Evolutionary conservation across 176 grass and related monocot species (phyloP).

Genomic region (Chloris gayana): DNA sequence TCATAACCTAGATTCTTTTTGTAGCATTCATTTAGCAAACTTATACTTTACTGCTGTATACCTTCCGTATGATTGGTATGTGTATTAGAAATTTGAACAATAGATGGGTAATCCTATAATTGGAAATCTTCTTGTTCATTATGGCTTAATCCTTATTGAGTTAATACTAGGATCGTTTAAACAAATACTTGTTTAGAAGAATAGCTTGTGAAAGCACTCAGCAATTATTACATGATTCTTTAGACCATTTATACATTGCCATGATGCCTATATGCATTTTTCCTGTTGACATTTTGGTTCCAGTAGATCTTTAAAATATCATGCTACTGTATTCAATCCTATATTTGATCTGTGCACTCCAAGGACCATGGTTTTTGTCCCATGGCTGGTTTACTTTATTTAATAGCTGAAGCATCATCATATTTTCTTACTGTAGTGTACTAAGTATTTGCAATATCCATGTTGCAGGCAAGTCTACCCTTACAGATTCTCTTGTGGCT

Average conservation of each 20-base stretch:
- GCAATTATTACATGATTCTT: background rate
- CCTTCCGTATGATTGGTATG: background rate
- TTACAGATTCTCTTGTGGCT: constrained; percentile 82
- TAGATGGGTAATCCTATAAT: background rate
- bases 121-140: background rate
- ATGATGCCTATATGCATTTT: background rate
- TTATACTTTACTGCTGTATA: background rate
- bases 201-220: background rate
- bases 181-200: constrained; percentile 40
- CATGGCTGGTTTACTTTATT: too few relatives aligned
- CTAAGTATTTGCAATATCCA: background rate
- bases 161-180: background rate
- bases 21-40: background rate
- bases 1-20: too few relatives aligned
- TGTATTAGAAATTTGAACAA: background rate
- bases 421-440: background rate
- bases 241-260: background rate
- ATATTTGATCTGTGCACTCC: background rate
- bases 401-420: background rate
- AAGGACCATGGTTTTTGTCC: background rate
- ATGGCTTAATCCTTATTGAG: too few relatives aligned
- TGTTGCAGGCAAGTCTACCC: constrained; percentile 73
- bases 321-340: background rate
- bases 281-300: background rate
- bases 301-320: background rate